A percentile compares a stretch with the other conserved stretches of the same genome.
These are phyloP conservation scores for Teratosphaeria epicoccoides DNA, from an alignment of 2,329 filamentous ascomycete genomes.

Conservation along the genomic window DNA sequence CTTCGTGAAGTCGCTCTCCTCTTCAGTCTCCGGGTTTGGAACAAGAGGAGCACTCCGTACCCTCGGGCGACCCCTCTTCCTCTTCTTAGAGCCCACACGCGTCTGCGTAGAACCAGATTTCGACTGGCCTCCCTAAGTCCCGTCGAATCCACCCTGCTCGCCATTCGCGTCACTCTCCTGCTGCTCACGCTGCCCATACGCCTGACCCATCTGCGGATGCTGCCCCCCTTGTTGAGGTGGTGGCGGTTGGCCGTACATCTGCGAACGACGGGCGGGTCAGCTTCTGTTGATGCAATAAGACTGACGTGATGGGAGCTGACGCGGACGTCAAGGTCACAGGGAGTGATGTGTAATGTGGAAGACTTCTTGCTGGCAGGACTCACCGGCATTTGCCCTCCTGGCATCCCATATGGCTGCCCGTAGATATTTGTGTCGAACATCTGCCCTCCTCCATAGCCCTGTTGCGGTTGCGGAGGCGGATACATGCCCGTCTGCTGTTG, in stretches of 20 bases:
- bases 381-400: conserved; percentile 18
- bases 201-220: conserved; percentile 2
- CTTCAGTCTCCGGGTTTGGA: too few relatives aligned
- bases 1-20: too few relatives aligned
- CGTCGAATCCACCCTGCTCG: conserved; percentile 2
- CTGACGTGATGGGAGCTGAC: background rate
- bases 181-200: conserved; percentile 1
- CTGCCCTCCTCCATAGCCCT: conserved; percentile 59
- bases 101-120: background rate
- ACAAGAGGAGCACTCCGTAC: too few relatives aligned
- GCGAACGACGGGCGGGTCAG: background rate
- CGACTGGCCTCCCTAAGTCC: background rate
- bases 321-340: background rate
- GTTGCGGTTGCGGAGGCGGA: conserved; percentile 66
- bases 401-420: conserved; percentile 17
- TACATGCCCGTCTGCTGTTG: conserved; percentile 74
- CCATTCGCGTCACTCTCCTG: conserved; percentile 1
- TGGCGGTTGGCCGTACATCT: conserved; percentile 2
- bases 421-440: conserved; percentile 87
- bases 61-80: background rate
- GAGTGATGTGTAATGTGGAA: background rate
- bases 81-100: too few relatives aligned
- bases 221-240: conserved; percentile 1
- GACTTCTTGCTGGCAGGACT: conserved; percentile 15
- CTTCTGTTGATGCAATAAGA: background rate